Base-by-base conservation (phyloP, 73 alveolate genomes). In the Paramecium pentaurelia region DNA sequence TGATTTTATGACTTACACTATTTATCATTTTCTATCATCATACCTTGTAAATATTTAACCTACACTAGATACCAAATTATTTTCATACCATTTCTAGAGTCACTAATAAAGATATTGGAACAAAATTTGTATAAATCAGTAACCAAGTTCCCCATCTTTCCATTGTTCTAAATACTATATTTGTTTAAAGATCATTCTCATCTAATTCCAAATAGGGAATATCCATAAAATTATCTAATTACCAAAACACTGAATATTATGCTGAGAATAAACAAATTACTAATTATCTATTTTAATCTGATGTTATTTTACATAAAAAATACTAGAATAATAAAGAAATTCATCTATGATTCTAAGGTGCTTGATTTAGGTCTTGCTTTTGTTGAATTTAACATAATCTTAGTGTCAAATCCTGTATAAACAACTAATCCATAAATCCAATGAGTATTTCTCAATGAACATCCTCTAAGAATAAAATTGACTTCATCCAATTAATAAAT, bases 91-190 rank as follows among this genome's bases (percentile, higher is more conserved):
- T 94, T 85, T 95, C 99, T 12, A 97, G 93, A 30, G 99, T 97
- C 42, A 98, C 99, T 71, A 98, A 92, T 6, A 98, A 92, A 2
- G 99, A 98, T 71, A 98, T 98, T 25, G 99, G 99, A 25, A 98
- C 99, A 95, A 97, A 97, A 93, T 97, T 97, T 7, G 94, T 70
- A 71, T 97, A 97, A n/a, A 98, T 94, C 42, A 97, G 84, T 47
- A 97, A 93, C 99, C 99, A 98, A 60, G 99, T 97, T 6, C 94
- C 94, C 94, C 88, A 60, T 68, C 71, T 88, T 12, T 36, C 68
- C 32, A 88, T 42, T 37, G 80, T 58, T n/a, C 59, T 70, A 2
- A 68, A 40, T 14, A 60, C 71, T 68, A 68, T 58, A 42, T 88
- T 70, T 16, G 75, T 25, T 16, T 88, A 60, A 20, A 60, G 25